These are phyloP conservation scores for Alternaria postmessia DNA, from an alignment of 2,329 filamentous ascomycete species.

Conservation along the genomic window DNA sequence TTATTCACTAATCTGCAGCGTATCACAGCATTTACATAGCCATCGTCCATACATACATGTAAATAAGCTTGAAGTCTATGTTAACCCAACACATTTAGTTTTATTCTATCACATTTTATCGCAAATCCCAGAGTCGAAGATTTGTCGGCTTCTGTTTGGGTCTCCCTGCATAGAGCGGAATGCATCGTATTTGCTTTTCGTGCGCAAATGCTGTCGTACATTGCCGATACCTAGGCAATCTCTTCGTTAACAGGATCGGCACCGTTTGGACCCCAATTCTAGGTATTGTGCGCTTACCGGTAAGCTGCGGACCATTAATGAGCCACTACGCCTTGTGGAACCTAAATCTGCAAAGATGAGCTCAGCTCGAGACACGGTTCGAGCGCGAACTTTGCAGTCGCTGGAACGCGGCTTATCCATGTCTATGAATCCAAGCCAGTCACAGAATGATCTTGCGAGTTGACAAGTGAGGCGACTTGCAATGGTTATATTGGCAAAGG, in stretches of 20 bases:
- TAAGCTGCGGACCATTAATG: background rate
- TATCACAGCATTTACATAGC: too few relatives aligned
- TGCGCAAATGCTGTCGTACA: background rate
- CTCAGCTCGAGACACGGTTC: background rate
- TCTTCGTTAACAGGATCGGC: background rate
- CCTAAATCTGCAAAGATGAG: background rate
- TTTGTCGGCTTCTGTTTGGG: too few relatives aligned
- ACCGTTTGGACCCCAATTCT: background rate
- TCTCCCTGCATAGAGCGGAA: too few relatives aligned
- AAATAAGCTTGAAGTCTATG: too few relatives aligned
- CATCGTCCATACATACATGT: too few relatives aligned
- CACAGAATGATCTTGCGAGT: background rate
- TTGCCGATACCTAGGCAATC: background rate
- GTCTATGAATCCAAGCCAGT: background rate
- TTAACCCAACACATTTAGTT: too few relatives aligned
- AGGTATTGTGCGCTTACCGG: background rate
- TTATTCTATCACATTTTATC: too few relatives aligned
- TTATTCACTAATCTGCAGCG: too few relatives aligned
- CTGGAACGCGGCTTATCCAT: background rate
- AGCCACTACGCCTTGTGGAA: background rate
- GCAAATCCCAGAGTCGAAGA: too few relatives aligned
- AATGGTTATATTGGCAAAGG: background rate
- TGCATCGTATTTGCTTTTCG: background rate
- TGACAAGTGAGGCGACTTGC: background rate
- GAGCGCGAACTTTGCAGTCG: background rate